phyloP scores from a whole-genome alignment of 139 green algal genomes.

The Desmodesmus armatus region DNA sequence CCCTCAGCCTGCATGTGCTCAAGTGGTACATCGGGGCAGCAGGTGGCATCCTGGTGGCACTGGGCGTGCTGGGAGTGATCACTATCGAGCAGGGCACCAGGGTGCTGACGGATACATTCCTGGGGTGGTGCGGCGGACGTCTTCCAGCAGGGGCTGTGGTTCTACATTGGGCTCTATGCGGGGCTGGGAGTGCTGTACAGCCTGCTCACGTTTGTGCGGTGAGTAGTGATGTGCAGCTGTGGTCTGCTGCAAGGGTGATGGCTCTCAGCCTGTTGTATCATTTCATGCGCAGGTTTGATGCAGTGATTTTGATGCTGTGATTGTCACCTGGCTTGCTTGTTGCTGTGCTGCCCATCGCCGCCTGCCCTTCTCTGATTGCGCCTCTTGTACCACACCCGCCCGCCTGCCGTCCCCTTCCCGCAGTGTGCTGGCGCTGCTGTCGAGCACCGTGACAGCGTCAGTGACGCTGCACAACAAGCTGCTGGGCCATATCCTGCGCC shows the following conservation, averaged over 20 bases:
- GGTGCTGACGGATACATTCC: slow-evolving; percentile 80
- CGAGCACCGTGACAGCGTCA: slow-evolving; percentile 57
- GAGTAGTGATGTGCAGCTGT: not conserved
- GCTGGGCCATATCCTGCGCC: slow-evolving; percentile 71
- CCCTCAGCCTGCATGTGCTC: slow-evolving; percentile 66
- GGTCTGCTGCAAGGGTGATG: not conserved
- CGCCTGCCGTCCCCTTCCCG: not conserved
- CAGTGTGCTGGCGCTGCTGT: slow-evolving; percentile 50
- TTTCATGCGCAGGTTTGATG: not conserved
- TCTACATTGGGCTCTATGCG: slow-evolving; percentile 85
- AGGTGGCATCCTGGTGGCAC: slow-evolving; percentile 46
- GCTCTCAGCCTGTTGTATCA: too few species aligned
- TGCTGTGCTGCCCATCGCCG: not conserved
- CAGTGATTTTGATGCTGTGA: too few species aligned
- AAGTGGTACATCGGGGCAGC: slow-evolving; percentile 62
- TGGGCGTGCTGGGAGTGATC: slow-evolving; percentile 62
- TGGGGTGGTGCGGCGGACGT: slow-evolving; percentile 79
- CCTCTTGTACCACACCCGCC: not conserved
- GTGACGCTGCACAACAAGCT: slow-evolving; percentile 75
- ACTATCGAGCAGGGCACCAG: slow-evolving; percentile 57
- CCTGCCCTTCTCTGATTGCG: not conserved
- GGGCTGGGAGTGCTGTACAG: slow-evolving; percentile 66
- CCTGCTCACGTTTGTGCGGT: slow-evolving; percentile 60
- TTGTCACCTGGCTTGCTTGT: too few species aligned
- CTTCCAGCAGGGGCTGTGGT: slow-evolving; percentile 58